Base-by-base conservation (phyloP, 2,329 filamentous ascomycete genomes). In the Boeremia lycopersici region DNA sequence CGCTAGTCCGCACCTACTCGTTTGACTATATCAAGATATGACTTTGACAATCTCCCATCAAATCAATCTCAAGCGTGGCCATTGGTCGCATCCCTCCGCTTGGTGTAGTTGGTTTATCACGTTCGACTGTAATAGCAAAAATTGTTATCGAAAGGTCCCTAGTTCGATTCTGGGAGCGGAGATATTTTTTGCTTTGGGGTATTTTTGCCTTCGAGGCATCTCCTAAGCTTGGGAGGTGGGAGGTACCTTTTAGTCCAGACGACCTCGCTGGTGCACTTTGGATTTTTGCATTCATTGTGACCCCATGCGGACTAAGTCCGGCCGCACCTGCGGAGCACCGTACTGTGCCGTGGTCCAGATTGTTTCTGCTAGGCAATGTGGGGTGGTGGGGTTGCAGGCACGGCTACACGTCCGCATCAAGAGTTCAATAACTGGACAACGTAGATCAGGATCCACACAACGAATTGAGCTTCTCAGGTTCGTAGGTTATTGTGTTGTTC, bases 81-180 rank as follows among this genome's bases (percentile, higher is more conserved):
- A n/a, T n/a, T n/a, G n/a, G n/a, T n/a, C n/a, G n/a, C n/a, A n/a
- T n/a, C n/a, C n/a, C n/a, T 66, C 63, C 63, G 58, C 63, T 64
- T 66, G 62, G 63, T 64, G 62, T 64, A 66, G 67, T 73, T 72
- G 69, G 70, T 68, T 68, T 63, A 72, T 71, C 67, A 70, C 70
- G 68, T 72, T 71, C 66, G 68, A 68, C 68, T 70, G 69, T 70
- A 71, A 72, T 69, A 64, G 61, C 57, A 39, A 36, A 19, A 15
- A 54, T 66, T 71, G 66, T 64, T 53, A 71, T 69, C 69, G 62
- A 70, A 72, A 72, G 67, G 70, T 66, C 63, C 60, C 63, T 64
- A 62, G 62, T 66, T 66, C 63, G 63, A 66, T 64, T 66, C 62
- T 62, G 66, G 69, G 67, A 69, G 67, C 60, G 69, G 69, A 71